Evolutionary conservation across 345 rosid species (phyloP), one percentile per base, ranked within the genome.

Genomic region (Aquilaria malaccensis): DNA sequence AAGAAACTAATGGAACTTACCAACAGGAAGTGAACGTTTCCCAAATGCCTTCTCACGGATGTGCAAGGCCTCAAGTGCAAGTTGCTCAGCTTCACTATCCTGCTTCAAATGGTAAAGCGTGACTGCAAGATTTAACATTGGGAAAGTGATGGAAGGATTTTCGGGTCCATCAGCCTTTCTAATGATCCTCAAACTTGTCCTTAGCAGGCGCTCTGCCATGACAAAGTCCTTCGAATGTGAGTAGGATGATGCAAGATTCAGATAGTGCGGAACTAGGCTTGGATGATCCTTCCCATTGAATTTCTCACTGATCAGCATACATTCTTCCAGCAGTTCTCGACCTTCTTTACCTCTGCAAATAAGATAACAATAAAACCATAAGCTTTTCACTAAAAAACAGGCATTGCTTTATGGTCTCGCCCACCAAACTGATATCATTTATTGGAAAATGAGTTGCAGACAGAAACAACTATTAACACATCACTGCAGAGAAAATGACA

Each of bases 21-120:
- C 98, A 54, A 85, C 88, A 7, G 95, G 88, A 45, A 92, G 83
- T 30, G 98, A 83, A 57, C 85, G 84, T 74, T 77, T 72, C 72
- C 86, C 95, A 53, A 89, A 92, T 61, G 96, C 80, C 13, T 74
- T 81, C 77, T 87, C 91, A 2, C 96, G 88, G 55, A 85, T 82
- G 43, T 13, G 67, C 70, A 92, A 46, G 65, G 66, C 95, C 61
- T 89, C 75, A 11, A 79, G 69, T 10, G 92, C 82, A 33, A 82
- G 45, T 67, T 69, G 62, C 58, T 91, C 95, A 4, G 98, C 98
- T 79, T 89, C 98, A 52, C 81, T 86, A 67, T 83, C 84, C 13
- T 80, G 76, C 58, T 79, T 77, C 58, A 85, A 62, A 48, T 84
- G 81, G 74, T 83, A 86, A 67, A 92, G 93, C 60, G 87, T 83